Conservation (phyloP, 768 basidiomycete genomes). For the Paxillus ammoniavirescens region DNA sequence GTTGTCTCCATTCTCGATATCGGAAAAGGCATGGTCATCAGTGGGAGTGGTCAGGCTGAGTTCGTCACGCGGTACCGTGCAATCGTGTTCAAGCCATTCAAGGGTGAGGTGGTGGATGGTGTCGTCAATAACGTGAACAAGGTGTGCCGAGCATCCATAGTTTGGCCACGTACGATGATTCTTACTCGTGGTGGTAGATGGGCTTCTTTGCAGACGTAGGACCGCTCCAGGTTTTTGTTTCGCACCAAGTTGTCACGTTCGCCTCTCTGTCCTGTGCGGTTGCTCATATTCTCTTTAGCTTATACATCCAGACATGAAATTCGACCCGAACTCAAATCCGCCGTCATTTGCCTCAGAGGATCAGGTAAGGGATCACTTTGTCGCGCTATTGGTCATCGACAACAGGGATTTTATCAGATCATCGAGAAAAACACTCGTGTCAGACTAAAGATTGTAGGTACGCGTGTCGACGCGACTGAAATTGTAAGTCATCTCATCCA, state of each 20-base stretch:
- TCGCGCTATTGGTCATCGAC: not conserved
- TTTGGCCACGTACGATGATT: not conserved
- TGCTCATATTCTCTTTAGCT: constrained; percentile 49
- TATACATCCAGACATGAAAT: constrained; percentile 91
- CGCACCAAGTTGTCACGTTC: constrained; percentile 72
- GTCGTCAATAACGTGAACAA: constrained; percentile 95
- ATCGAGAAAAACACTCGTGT: constrained; percentile 93
- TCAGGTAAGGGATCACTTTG: constrained; percentile 47
- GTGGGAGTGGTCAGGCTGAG: constrained; percentile 92
- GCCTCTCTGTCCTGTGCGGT: not conserved
- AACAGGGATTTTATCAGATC: constrained; percentile 44
- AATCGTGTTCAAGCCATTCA: constrained; percentile 99
- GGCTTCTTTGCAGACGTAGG: constrained; percentile 98
- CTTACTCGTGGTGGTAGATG: constrained; percentile 58
- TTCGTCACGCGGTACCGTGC: constrained; percentile 94
- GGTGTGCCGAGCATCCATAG: constrained; percentile 43
- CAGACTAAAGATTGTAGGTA: constrained; percentile 96
- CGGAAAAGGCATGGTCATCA: constrained; percentile 88
- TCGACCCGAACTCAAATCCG: constrained; percentile 96
- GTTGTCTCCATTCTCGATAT: constrained; percentile 90
- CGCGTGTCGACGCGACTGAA: constrained; percentile 95
- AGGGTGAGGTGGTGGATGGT: constrained; percentile 97
- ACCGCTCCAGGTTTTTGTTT: constrained; percentile 91
- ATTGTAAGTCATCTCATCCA: constrained; percentile 59
- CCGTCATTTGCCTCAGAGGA: constrained; percentile 93